Conservation (phyloP, 1,284 basidiomycete genomes). For the Malassezia equina region DNA sequence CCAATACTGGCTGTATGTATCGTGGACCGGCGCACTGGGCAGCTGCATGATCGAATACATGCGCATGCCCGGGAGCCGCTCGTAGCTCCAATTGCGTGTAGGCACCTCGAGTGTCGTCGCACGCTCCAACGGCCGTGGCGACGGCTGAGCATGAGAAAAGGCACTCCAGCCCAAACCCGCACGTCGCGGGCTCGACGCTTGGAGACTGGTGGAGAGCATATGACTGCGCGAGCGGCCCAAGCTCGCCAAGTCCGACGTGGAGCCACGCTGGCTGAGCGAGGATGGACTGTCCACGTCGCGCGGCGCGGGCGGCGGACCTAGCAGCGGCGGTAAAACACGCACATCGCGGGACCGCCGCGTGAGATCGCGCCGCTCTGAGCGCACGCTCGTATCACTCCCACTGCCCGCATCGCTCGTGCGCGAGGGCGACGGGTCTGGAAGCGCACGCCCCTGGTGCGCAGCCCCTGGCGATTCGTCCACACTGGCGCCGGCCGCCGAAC, state of each 20-base stretch:
- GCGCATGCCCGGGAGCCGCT: slow-evolving; percentile 1
- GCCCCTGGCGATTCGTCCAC: background rate
- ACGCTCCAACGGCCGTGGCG: background rate
- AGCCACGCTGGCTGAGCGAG: background rate
- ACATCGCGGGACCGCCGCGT: no score
- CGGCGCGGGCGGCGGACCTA: background rate
- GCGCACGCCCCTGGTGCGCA: background rate
- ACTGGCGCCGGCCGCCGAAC: background rate
- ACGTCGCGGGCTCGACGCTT: slow-evolving; percentile 9
- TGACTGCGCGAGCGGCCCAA: background rate
- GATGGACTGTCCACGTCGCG: background rate
- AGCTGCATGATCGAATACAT: slow-evolving; percentile 19
- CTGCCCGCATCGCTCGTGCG: background rate
- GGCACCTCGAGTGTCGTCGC: background rate
- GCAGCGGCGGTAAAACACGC: slow-evolving; percentile 8
- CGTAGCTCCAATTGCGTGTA: slow-evolving; percentile 6
- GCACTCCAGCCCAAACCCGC: slow-evolving; percentile 18
- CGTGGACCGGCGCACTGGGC: slow-evolving; percentile 10
- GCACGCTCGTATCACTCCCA: background rate
- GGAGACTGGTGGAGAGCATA: background rate
- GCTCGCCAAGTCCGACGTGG: background rate
- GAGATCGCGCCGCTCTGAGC: background rate
- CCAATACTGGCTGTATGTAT: slow-evolving; percentile 14
- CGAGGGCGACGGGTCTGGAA: background rate
- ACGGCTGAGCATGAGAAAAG: background rate